Evolutionary conservation across 2,329 filamentous ascomycete species (phyloP).

Genomic region (Fusarium annulatum): DNA sequence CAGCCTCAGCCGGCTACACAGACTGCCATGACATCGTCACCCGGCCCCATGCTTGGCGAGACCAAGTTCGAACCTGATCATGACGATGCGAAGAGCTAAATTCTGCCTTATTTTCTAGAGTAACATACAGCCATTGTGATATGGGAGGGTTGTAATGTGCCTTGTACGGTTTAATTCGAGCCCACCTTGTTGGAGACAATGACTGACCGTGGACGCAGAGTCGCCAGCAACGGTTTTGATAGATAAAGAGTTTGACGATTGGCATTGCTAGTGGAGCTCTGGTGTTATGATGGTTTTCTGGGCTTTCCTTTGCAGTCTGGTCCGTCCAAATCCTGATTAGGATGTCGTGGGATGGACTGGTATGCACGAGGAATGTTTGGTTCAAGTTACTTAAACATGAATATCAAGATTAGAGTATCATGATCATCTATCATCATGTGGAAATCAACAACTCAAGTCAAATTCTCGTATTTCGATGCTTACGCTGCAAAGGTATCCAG

Average conservation of each 20-base stretch:
- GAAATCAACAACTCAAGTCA: neutral
- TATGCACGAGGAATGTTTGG: slow-evolving; percentile 14
- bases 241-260: slow-evolving; percentile 20
- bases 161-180: slow-evolving; percentile 28
- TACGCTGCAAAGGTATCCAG: too few relatives aligned
- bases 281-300: slow-evolving; percentile 30
- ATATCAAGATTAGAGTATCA: slow-evolving; percentile 9
- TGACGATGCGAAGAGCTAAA: slow-evolving; percentile 54
- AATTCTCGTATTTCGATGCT: neutral
- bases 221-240: slow-evolving; percentile 28
- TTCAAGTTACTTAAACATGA: slow-evolving; percentile 9
- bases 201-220: slow-evolving; percentile 3
- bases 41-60: slow-evolving; percentile 71
- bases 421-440: neutral
- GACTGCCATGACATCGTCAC: slow-evolving; percentile 67
- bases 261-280: slow-evolving; percentile 31
- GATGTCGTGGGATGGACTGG: neutral
- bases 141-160: slow-evolving; percentile 6
- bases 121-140: neutral
- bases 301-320: slow-evolving; percentile 16
- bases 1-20: slow-evolving; percentile 67
- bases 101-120: neutral
- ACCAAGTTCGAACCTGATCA: slow-evolving; percentile 77
- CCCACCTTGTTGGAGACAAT: slow-evolving; percentile 3
- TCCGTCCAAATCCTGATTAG: neutral